phyloP scores from a whole-genome alignment of 208 protist species.

The Spongospora subterranea region DNA sequence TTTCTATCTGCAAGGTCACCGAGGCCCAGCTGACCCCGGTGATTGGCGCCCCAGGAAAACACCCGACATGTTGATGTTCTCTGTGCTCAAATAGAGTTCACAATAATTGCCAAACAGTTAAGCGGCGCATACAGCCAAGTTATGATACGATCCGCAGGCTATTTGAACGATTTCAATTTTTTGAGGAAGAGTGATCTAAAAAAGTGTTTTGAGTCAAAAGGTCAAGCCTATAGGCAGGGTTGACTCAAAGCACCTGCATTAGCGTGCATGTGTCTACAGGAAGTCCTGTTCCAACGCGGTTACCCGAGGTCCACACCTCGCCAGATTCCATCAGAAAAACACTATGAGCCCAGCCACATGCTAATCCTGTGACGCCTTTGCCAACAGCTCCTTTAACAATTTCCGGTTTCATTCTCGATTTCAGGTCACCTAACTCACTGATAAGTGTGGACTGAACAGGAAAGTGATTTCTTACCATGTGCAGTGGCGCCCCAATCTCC shows the following conservation, averaged over 20 bases:
- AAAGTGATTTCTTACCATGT: background rate
- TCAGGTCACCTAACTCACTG: constrained; percentile 1
- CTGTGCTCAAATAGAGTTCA: background rate
- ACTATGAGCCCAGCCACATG: constrained; percentile 30
- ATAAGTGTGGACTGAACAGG: background rate
- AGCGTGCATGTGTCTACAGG: background rate
- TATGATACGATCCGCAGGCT: constrained; percentile 51
- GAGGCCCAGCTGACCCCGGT: constrained; percentile 20
- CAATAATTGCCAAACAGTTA: background rate
- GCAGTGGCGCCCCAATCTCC: constrained; percentile 18
- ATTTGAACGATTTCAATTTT: constrained; percentile 42
- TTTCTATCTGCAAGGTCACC: background rate
- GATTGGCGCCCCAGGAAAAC: background rate
- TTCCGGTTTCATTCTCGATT: constrained; percentile 28
- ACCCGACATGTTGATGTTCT: background rate
- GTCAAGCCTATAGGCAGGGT: background rate
- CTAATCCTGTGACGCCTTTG: background rate
- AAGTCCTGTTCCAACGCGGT: background rate
- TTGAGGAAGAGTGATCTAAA: background rate
- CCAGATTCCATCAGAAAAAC: constrained; percentile 53
- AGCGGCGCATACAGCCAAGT: background rate
- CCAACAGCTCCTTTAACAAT: constrained; percentile 51
- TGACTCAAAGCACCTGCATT: background rate
- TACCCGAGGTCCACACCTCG: constrained; percentile 2
- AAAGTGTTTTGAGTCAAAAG: background rate